Evolutionary conservation across 495 filamentous ascomycete species (phyloP).

Genomic region (Echria macrotheca): DNA sequence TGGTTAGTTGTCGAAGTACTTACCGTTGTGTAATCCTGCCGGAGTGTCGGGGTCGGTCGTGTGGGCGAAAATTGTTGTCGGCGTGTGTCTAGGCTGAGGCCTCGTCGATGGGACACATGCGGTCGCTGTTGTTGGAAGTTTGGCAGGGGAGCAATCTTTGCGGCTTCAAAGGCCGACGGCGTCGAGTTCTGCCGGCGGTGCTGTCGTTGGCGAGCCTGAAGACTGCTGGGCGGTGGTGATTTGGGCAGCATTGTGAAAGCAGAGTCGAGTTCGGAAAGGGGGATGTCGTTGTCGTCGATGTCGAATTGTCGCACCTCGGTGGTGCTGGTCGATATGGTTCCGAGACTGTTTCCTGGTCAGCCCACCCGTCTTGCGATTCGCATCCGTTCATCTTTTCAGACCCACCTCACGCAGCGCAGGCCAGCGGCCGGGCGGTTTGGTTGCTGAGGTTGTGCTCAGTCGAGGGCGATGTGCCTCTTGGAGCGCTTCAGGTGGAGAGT

Average conservation of each 20-base stretch:
- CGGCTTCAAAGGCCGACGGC: slow-evolving; percentile 64
- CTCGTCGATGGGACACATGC: slow-evolving; percentile 61
- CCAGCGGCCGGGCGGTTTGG: slow-evolving; percentile 57
- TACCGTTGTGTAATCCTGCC: slow-evolving; percentile 50
- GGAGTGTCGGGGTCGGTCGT: slow-evolving; percentile 33
- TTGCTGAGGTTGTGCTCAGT: slow-evolving; percentile 38
- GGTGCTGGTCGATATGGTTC: slow-evolving; percentile 43
- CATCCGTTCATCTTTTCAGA: slow-evolving; percentile 5
- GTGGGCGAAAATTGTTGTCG: slow-evolving; percentile 43
- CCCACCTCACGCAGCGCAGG: slow-evolving; percentile 71
- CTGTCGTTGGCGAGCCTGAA: slow-evolving; percentile 64
- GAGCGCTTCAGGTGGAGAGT: slow-evolving; percentile 14
- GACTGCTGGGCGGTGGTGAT: slow-evolving; percentile 48
- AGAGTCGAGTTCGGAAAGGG: slow-evolving; percentile 52
- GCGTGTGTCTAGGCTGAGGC: slow-evolving; percentile 72
- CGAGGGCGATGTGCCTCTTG: slow-evolving; percentile 18
- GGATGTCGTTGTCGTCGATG: slow-evolving; percentile 39
- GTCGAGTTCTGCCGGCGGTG: slow-evolving; percentile 89
- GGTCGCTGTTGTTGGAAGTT: slow-evolving; percentile 42
- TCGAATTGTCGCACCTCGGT: slow-evolving; percentile 29
- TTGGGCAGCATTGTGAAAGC: slow-evolving; percentile 73
- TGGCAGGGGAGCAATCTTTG: slow-evolving; percentile 57
- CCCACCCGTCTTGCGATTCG: neutral
- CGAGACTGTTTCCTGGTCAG: slow-evolving; percentile 43
- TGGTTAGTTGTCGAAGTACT: slow-evolving; percentile 55